Percentiles rank a stretch among this genome's conserved stretches.
Evolutionary conservation across 352 stramenopile species (phyloP).

Genomic region (Globisporangium polare): DNA sequence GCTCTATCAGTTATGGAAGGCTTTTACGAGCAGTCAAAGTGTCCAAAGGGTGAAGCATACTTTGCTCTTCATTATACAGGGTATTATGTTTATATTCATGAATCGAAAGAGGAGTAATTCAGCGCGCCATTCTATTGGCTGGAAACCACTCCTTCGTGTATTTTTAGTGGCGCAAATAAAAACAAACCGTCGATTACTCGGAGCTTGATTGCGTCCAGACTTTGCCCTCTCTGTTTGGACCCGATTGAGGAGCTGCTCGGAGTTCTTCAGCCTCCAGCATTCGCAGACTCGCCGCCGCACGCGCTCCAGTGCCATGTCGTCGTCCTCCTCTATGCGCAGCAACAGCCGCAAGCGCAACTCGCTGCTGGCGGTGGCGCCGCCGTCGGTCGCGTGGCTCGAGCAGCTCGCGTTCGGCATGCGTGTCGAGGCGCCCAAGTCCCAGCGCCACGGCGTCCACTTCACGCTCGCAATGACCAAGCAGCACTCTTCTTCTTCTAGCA

Average conservation of each 20-base stretch:
- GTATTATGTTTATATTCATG: too few relatives aligned
- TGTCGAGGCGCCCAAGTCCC: not conserved
- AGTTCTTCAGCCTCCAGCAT: not conserved
- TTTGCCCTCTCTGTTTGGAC: not conserved
- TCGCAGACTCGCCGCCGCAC: not conserved
- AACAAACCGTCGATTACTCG: not conserved
- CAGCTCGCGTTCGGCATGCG: not conserved
- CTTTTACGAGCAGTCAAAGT: too few relatives aligned
- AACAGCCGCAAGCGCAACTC: slow-evolving; percentile 11
- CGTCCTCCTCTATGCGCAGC: not conserved
- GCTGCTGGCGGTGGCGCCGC: not conserved
- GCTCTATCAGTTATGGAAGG: too few relatives aligned
- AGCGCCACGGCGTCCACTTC: slow-evolving; percentile 1
- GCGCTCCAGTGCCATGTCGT: not conserved
- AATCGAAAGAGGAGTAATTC: not conserved
- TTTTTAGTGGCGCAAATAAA: not conserved
- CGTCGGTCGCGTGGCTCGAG: slow-evolving; percentile 10
- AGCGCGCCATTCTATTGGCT: not conserved
- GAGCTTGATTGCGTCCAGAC: not conserved
- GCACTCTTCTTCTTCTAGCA: too few relatives aligned
- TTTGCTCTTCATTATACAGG: too few relatives aligned
- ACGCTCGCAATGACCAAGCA: slow-evolving; percentile 2
- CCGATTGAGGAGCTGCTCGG: not conserved
- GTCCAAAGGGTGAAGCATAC: too few relatives aligned
- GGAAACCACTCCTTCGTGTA: not conserved